These are phyloP conservation scores for Curvularia spicifera DNA, from an alignment of 2,329 filamentous ascomycete species.

Conservation along the genomic window DNA sequence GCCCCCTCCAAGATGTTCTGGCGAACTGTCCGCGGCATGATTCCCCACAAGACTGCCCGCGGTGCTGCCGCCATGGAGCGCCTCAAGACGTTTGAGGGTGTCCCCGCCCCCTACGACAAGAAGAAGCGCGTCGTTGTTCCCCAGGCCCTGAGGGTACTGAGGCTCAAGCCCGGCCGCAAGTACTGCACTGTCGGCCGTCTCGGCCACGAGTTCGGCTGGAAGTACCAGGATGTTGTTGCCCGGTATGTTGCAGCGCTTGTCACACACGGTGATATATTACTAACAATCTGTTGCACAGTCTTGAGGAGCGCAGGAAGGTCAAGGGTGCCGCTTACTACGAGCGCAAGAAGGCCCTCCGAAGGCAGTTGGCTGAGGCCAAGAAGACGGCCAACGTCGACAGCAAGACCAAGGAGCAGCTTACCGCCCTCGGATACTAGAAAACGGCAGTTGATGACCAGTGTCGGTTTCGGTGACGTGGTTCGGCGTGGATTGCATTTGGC, in stretches of 20 bases:
- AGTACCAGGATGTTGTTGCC: conserved; percentile 99
- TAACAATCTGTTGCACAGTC: conserved; percentile 61
- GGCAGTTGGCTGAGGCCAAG: conserved; percentile 90
- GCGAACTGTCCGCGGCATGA: conserved; percentile 99
- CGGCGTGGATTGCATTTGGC: conserved; percentile 49
- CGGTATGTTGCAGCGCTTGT: conserved; percentile 69
- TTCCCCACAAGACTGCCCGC: conserved; percentile 99
- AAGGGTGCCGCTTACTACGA: conserved; percentile 99
- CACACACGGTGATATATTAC: conserved; percentile 7
- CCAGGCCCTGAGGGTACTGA: conserved; percentile 94
- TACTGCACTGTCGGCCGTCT: conserved; percentile 99
- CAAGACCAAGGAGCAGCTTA: conserved; percentile 88
- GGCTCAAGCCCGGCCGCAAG: conserved; percentile 98
- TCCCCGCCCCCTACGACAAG: conserved; percentile 98
- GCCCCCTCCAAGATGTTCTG: conserved; percentile 99
- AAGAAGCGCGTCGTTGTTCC: conserved; percentile 99
- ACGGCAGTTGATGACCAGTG: conserved; percentile 43
- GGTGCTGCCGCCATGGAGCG: conserved; percentile 96
- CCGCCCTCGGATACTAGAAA: conserved; percentile 86
- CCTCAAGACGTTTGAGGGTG: conserved; percentile 99
- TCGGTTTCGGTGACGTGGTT: conserved; percentile 41
- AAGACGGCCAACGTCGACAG: conserved; percentile 86
- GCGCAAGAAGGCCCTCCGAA: conserved; percentile 96
- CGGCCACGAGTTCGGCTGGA: conserved; percentile 99
- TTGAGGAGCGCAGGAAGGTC: conserved; percentile 99